These are phyloP conservation scores for Leishmania lainsoni DNA, from an alignment of 208 protist species.

Conservation along the genomic window DNA sequence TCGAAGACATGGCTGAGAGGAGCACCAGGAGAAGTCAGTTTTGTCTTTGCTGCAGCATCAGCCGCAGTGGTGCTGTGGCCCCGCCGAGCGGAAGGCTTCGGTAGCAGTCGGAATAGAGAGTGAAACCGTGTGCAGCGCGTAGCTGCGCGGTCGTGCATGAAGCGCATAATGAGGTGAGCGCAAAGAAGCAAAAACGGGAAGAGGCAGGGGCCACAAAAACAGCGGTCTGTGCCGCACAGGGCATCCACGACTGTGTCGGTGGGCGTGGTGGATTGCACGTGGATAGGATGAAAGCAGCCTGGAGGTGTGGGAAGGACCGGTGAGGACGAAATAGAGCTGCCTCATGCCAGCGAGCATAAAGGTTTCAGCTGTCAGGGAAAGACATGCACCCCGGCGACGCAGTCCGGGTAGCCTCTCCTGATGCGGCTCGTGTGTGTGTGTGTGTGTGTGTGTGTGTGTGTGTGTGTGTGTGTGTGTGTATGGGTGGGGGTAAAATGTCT, in stretches of 20 bases:
- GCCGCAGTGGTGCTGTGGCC: neutral
- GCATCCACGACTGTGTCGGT: neutral
- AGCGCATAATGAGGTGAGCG: neutral
- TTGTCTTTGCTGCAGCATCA: neutral
- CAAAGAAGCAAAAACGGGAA: neutral
- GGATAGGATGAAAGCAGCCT: neutral
- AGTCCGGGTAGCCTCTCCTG: neutral
- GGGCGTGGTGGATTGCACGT: neutral
- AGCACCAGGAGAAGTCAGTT: conserved; percentile 14
- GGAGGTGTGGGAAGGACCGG: neutral
- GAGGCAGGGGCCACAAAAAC: neutral
- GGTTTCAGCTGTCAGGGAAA: neutral
- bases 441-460: neutral
- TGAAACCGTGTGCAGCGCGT: neutral
- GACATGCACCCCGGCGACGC: neutral
- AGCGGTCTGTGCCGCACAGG: neutral
- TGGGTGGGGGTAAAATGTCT: neutral
- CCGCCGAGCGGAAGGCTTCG: neutral
- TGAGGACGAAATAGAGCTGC: neutral
- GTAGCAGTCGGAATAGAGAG: neutral
- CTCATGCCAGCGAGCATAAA: neutral
- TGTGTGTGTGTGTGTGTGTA: neutral
- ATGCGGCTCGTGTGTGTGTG: neutral
- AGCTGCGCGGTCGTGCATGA: neutral
- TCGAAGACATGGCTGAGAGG: conserved; percentile 16